Percentiles rank a stretch among this genome's conserved stretches.
phyloP scores from a whole-genome alignment of 108 stramenopile species.

The Cyclotella distinguenda region DNA sequence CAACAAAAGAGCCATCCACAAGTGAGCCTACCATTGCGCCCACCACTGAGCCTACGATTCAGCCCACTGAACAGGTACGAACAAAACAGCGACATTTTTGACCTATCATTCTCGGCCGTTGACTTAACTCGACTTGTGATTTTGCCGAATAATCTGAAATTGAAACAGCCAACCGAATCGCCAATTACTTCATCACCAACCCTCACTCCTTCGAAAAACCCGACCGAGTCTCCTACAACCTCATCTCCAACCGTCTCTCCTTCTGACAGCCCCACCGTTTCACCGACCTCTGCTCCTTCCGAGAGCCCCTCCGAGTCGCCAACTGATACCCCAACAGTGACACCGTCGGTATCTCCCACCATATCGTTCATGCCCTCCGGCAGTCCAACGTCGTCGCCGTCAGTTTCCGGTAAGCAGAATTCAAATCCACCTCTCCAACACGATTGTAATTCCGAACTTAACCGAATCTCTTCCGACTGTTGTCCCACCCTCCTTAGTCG shows the following conservation, averaged over 20 bases:
- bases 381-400: background rate
- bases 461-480: background rate
- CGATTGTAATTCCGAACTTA: background rate
- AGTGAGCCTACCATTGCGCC: background rate
- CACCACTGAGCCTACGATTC: background rate
- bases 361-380: background rate
- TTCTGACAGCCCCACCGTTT: background rate
- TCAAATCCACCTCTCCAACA: background rate
- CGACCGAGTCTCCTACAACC: slow-evolving; percentile 1
- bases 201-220: background rate
- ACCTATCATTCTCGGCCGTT: background rate
- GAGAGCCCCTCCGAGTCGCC: background rate
- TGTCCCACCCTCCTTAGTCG: background rate
- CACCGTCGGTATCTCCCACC: background rate
- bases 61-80: background rate
- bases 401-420: background rate
- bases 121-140: background rate
- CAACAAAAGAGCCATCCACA: background rate
- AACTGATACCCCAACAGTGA: background rate
- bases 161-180: background rate
- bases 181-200: slow-evolving; percentile 1
- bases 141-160: background rate
- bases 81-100: too few relatives aligned
- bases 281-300: background rate
- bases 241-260: background rate